phyloP scores from a whole-genome alignment of 805 yeast species.

The Starmerella tilneyi region DNA sequence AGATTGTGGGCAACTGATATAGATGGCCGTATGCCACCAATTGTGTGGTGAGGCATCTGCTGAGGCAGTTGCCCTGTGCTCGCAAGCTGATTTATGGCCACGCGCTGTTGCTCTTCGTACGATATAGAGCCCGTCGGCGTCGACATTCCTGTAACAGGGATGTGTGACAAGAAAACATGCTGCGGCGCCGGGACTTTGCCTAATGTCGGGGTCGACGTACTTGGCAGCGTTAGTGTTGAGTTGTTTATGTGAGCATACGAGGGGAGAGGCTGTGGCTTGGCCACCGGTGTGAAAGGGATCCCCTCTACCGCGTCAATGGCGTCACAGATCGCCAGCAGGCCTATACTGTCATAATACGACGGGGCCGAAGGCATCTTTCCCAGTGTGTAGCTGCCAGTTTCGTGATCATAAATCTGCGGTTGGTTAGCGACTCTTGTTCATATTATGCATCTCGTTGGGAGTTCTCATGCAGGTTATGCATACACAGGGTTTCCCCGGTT shows the following conservation, averaged over 20 bases:
- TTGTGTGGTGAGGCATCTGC: constrained; percentile 15
- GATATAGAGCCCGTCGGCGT: constrained; percentile 20
- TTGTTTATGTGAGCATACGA: constrained; percentile 1
- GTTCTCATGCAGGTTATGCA: constrained; percentile 5
- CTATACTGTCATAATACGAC: constrained; percentile 34
- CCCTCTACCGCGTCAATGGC: constrained; percentile 34
- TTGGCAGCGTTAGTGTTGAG: not conserved
- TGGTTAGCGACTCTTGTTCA: constrained; percentile 1
- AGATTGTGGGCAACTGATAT: constrained; percentile 21
- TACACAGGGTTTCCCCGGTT: not conserved
- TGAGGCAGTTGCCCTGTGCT: constrained; percentile 20
- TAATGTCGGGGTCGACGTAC: not conserved
- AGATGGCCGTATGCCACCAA: constrained; percentile 20
- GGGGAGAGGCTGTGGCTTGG: constrained; percentile 15
- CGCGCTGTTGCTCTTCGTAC: constrained; percentile 24
- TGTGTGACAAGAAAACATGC: constrained; percentile 24
- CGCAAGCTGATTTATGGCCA: constrained; percentile 23
- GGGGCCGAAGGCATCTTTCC: constrained; percentile 13
- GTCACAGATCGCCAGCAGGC: constrained; percentile 34
- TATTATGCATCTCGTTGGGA: constrained; percentile 7
- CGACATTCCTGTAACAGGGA: constrained; percentile 24
- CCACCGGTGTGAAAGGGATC: constrained; percentile 25
- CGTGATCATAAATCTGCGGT: constrained; percentile 1
- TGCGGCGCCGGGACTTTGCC: constrained; percentile 13
- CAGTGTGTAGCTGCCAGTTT: not conserved